These are phyloP conservation scores for Fusarium oligoseptatum DNA, from an alignment of 2,329 filamentous ascomycete species.

Conservation along the genomic window DNA sequence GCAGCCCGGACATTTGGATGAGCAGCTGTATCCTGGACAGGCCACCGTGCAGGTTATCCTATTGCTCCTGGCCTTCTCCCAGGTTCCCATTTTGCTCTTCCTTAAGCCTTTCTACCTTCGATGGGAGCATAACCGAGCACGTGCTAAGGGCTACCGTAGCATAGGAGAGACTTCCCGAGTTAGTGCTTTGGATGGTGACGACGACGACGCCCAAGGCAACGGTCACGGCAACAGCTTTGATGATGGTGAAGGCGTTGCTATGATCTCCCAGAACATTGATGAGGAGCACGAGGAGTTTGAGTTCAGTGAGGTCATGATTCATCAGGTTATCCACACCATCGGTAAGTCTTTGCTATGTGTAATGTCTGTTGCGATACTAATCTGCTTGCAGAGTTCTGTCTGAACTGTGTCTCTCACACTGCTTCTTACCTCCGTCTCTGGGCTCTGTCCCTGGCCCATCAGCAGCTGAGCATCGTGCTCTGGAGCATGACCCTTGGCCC, in stretches of 20 bases:
- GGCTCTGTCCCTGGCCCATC: conserved; percentile 96
- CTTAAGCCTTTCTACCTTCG: conserved; percentile 96
- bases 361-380: conserved; percentile 46
- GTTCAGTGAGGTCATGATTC: conserved; percentile 97
- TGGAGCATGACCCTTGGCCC: conserved; percentile 95
- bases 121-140: conserved; percentile 91
- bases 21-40: conserved; percentile 84
- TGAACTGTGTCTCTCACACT: conserved; percentile 99
- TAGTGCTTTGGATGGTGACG: conserved; percentile 90
- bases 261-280: conserved; percentile 88
- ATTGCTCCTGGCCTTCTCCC: conserved; percentile 83
- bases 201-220: conserved; percentile 69
- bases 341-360: conserved; percentile 67
- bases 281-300: conserved; percentile 97
- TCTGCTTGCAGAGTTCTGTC: conserved; percentile 82
- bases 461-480: conserved; percentile 94
- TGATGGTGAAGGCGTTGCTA: conserved; percentile 83
- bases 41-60: conserved; percentile 80
- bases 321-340: conserved; percentile 98
- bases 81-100: conserved; percentile 92
- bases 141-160: conserved; percentile 90
- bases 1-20: conserved; percentile 80
- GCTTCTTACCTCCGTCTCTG: conserved; percentile 98
- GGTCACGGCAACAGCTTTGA: conserved; percentile 70
- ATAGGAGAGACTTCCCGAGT: conserved; percentile 91